Percentiles rank a stretch among this genome's conserved stretches.
These are phyloP conservation scores for Echites panduratus DNA, from an alignment of 257 asterid species.

Conservation along the genomic window DNA sequence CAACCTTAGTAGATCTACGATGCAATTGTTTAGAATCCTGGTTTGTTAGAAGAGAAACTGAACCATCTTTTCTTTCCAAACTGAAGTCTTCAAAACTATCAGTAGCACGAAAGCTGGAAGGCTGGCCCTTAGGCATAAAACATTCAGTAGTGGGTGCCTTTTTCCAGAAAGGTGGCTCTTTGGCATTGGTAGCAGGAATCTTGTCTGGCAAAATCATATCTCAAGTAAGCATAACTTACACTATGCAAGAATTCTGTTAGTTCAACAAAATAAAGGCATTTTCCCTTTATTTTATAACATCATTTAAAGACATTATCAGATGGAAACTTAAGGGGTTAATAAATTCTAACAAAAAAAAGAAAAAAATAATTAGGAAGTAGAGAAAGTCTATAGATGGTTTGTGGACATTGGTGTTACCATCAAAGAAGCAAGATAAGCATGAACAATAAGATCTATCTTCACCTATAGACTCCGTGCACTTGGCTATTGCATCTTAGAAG, in stretches of 20 bases:
- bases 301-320: too few species aligned
- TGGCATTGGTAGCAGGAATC: slow-evolving; percentile 28
- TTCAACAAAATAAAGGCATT: background rate
- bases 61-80: slow-evolving; percentile 26
- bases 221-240: slow-evolving; percentile 18
- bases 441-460: background rate
- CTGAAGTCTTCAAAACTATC: slow-evolving; percentile 27
- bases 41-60: slow-evolving; percentile 27
- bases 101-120: slow-evolving; percentile 29
- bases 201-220: slow-evolving; percentile 33
- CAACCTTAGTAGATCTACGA: slow-evolving; percentile 44
- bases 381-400: background rate
- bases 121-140: slow-evolving; percentile 25
- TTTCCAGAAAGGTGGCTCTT: slow-evolving; percentile 39
- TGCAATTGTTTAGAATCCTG: slow-evolving; percentile 33
- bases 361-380: background rate
- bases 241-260: background rate
- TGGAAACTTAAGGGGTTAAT: background rate
- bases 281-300: background rate
- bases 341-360: background rate
- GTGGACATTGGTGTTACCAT: background rate
- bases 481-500: too few species aligned
- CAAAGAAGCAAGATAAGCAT: background rate
- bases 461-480: background rate
- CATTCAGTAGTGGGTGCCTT: slow-evolving; percentile 37